Base-by-base conservation (phyloP, 2,329 filamentous ascomycete genomes). In the Diaporthe sp. region DNA sequence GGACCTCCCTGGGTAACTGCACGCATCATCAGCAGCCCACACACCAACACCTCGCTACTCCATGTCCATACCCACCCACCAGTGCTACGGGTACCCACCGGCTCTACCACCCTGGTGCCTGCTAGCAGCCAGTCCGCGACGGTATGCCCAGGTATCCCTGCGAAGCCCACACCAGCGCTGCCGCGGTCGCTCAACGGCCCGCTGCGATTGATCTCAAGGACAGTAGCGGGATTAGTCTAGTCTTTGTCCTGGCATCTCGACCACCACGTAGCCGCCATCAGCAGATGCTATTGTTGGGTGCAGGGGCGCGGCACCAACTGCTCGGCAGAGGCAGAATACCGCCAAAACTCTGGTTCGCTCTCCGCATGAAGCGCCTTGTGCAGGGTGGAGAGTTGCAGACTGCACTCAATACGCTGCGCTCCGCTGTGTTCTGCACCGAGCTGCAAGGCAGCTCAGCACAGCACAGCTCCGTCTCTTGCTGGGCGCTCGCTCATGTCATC, bases 181-280 rank as follows among this genome's bases (percentile, higher is more conserved):
- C 57, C 57, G 70, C 61, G 55, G 64, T 73, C 70, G 33, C 33
- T 64, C 54, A 66, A 67, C 74, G 74, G 74, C 74, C 74, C 74
- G 74, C 74, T 64, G 71, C 71, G 71, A 35, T 67, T 47, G 33
- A 70, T 33, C 55, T 60, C 71, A 60, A 61, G 66, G 45, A 8
- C 55, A 35, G 42, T 40, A 28, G 45, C 19, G n/a, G 42, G 42
- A 47, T 17, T 47, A 22, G 42, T 47, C 42, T n/a, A 50, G 61
- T 45, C 42, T 61, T 33, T 71, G 55, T 61, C 35, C 42, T 55
- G 38, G 38, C 40, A 57, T 30, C 70, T 47, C 25, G 55, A 73
- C 64, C 45, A 60, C 45, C 38, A 47, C 64, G 30, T 67, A 58
- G 52, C 38, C 73, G 60, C 47, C 50, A 40, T 54, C 33, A 72